Evolutionary conservation across 129 eudicot genomes (phyloP).

Genomic region (Arctium lappa): DNA sequence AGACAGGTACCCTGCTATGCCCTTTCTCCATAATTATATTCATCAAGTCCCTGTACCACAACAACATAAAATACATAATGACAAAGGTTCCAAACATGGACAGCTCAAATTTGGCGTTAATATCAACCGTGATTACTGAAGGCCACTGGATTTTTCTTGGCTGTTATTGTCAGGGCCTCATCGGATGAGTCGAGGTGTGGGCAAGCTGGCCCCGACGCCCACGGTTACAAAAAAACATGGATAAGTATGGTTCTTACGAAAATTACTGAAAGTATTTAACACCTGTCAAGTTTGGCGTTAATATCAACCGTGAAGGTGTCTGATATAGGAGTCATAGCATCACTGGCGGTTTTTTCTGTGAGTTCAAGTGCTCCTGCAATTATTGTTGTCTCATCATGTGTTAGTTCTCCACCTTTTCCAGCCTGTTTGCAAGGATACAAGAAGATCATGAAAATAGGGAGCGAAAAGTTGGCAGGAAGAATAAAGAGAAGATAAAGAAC

Average conservation of each 20-base stretch:
- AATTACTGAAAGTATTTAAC: not conserved
- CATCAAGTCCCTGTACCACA: slow-evolving; percentile 48
- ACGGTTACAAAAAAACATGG: not conserved
- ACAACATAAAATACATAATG: not conserved
- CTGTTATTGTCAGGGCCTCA: too few relatives aligned
- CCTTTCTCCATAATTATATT: slow-evolving; percentile 64
- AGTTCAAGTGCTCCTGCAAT: slow-evolving; percentile 96
- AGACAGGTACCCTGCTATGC: slow-evolving; percentile 75
- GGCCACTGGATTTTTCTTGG: too few relatives aligned
- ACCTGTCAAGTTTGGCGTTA: slow-evolving; percentile 86
- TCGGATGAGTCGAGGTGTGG: too few relatives aligned
- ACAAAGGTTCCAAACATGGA: not conserved
- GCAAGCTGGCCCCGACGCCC: not conserved
- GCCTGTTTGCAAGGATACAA: slow-evolving; percentile 44
- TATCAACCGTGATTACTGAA: too few relatives aligned
- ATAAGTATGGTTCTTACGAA: not conserved
- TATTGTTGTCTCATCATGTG: slow-evolving; percentile 95
- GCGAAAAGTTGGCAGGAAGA: not conserved
- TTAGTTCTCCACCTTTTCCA: slow-evolving; percentile 97
- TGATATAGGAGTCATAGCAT: slow-evolving; percentile 94
- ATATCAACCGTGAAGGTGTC: slow-evolving; percentile 80
- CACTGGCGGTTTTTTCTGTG: slow-evolving; percentile 84
- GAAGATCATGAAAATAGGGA: not conserved
- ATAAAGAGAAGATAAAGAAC: not conserved
- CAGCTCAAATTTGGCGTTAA: not conserved